Percentiles rank a stretch among this genome's conserved stretches.
phyloP scores from a whole-genome alignment of 2,329 filamentous ascomycete genomes.

The Pseudogymnoascus pannorum region DNA sequence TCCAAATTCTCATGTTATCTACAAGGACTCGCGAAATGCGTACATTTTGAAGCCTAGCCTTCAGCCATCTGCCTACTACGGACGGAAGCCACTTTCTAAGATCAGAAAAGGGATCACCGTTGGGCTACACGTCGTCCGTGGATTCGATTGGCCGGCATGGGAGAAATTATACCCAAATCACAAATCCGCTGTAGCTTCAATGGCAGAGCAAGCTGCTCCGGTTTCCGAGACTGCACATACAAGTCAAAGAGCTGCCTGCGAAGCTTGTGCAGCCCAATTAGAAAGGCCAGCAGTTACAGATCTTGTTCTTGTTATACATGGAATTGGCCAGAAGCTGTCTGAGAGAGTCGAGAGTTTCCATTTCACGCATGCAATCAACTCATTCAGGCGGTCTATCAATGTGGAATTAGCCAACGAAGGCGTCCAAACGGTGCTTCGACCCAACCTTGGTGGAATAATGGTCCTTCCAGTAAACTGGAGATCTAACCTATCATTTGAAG shows the following conservation, averaged over 20 bases:
- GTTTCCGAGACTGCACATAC: conserved; percentile 15
- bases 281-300: conserved; percentile 69
- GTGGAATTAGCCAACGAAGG: conserved; percentile 68
- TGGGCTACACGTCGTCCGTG: conserved; percentile 80
- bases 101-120: conserved; percentile 73
- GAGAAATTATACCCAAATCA: conserved; percentile 52
- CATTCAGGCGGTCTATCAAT: conserved; percentile 79
- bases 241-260: conserved; percentile 33
- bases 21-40: conserved; percentile 67
- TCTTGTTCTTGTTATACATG: conserved; percentile 83
- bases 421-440: conserved; percentile 68
- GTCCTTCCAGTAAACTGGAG: conserved; percentile 93
- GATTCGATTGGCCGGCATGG: conserved; percentile 76
- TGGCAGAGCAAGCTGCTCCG: conserved; percentile 24
- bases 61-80: conserved; percentile 78
- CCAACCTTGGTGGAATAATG: conserved; percentile 85
- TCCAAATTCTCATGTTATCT: conserved; percentile 74
- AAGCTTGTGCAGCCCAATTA: conserved; percentile 57
- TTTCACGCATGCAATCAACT: conserved; percentile 93
- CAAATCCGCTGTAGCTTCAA: conserved; percentile 25
- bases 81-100: conserved; percentile 70
- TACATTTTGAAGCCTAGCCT: conserved; percentile 82
- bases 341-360: conserved; percentile 94
- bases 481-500: conserved; percentile 78
- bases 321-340: conserved; percentile 93